A percentile compares a stretch with the other conserved stretches of the same genome.
phyloP scores from a whole-genome alignment of 2,329 filamentous ascomycete species.

The Apiospora kogelbergensis region DNA sequence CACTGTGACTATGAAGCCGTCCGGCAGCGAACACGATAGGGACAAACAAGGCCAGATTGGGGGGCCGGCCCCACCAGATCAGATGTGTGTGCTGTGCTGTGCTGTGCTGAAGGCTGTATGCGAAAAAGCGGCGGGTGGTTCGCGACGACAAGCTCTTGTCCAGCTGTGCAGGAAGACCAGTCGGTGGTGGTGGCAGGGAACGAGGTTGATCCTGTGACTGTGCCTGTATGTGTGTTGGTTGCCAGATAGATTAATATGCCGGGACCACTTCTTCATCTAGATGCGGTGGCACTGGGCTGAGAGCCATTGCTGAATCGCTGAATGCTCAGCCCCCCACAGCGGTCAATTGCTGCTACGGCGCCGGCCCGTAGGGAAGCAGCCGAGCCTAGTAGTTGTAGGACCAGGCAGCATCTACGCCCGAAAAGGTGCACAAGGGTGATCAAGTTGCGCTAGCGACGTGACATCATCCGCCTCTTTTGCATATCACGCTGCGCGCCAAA shows the following conservation, averaged over 20 bases:
- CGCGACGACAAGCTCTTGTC: background rate
- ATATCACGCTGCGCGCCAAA: background rate
- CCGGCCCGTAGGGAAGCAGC: background rate
- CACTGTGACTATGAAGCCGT: background rate
- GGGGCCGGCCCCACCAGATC: background rate
- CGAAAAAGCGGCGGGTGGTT: background rate
- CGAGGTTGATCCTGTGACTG: background rate
- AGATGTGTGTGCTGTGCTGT: background rate
- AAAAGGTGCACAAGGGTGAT: background rate
- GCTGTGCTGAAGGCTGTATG: too few species aligned
- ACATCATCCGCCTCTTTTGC: slow-evolving; percentile 5
- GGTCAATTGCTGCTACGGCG: background rate
- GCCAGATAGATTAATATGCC: background rate
- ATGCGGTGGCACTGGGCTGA: background rate
- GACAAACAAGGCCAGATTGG: background rate
- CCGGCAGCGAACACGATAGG: slow-evolving; percentile 5
- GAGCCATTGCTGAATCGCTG: too few species aligned
- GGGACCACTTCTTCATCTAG: background rate
- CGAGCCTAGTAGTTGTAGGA: background rate
- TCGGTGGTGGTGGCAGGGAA: background rate
- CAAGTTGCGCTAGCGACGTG: background rate
- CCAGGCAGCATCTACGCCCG: background rate
- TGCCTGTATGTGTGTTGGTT: background rate
- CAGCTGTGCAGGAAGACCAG: background rate
- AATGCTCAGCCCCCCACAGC: background rate